Evolutionary conservation across 2,329 filamentous ascomycete genomes (phyloP), one percentile per base, ranked within the genome.

Genomic region (Monosporascus sp.): DNA sequence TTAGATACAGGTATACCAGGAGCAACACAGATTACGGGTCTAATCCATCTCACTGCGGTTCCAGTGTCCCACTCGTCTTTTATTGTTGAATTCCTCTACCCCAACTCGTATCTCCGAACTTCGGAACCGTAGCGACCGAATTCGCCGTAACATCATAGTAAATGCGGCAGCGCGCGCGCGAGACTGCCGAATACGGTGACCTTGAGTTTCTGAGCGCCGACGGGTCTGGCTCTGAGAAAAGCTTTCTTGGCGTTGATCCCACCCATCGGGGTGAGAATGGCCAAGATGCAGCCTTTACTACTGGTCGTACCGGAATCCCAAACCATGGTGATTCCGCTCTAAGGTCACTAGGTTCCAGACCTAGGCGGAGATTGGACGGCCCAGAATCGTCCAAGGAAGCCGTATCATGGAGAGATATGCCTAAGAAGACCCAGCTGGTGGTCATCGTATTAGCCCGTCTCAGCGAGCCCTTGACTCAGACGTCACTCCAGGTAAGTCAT

Each of bases 381-480:
- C 8, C 18, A 4, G 22, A 42, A 42, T 41, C 50, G 2, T 47
- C 61, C 5, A 58, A 59, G 49, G 51, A 60, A 36, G 58, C 61
- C 3, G 57, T 66, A 11, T 57, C 55, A 2, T 67, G 65, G 65
- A 64, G 50, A 38, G 64, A 67, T 37, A 74, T 96, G 1, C 91
- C 91, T 0, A 79, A 82, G 53, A 95, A 91, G 69, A 77, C 82
- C 46, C 90, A 96, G 70, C 78, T 96, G 20, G 72, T 86, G 31
- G 85, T 96, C 53, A 77, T 96, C 48, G 90, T 87, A 0, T 72
- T 95, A 45, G 86, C 90, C 8, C 83, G 91, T 27, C 74, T 96
- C 22, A 90, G 88, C 11, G 91, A 96, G 66, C 90, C 90, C 3
- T 74, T 96, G 37, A 88, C 89, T 0, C 88, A 94, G 65, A 91